These are phyloP conservation scores for Tylopilus subfusipes DNA, from an alignment of 768 basidiomycete genomes.

Conservation along the genomic window DNA sequence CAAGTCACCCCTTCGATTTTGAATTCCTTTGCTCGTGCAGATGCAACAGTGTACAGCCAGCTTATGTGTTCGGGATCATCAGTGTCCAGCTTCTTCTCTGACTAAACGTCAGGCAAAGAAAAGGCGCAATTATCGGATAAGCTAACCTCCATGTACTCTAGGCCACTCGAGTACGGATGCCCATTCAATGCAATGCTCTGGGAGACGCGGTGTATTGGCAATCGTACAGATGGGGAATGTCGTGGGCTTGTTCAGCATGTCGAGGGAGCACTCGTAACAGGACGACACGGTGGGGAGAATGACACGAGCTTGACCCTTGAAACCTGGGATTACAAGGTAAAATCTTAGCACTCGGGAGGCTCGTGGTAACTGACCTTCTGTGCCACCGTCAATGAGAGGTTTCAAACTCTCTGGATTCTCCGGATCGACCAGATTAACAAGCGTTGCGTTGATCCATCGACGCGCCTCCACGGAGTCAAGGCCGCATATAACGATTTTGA, in stretches of 20 bases:
- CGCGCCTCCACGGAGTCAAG: constrained; percentile 96
- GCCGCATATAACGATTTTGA: constrained; percentile 95
- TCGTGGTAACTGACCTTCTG: constrained; percentile 65
- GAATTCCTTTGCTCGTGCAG: constrained; percentile 84
- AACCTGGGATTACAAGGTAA: constrained; percentile 51
- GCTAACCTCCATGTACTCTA: constrained; percentile 77
- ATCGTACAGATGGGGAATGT: constrained; percentile 99
- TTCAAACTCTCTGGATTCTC: constrained; percentile 92
- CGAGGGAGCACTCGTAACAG: constrained; percentile 97
- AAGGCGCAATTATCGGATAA: not conserved
- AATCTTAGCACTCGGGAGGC: not conserved
- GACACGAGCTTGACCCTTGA: constrained; percentile 97
- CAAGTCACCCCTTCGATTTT: constrained; percentile 99
- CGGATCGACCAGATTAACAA: constrained; percentile 92
- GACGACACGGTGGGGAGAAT: constrained; percentile 94
- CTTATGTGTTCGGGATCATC: constrained; percentile 96
- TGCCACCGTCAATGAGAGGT: constrained; percentile 97
- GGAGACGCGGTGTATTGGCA: constrained; percentile 95
- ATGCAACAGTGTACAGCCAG: constrained; percentile 85
- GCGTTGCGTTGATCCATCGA: constrained; percentile 97
- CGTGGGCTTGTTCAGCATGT: constrained; percentile 97
- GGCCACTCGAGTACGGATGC: constrained; percentile 99
- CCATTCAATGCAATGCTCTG: constrained; percentile 99
- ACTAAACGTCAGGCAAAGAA: constrained; percentile 2
- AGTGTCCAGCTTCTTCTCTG: constrained; percentile 92